phyloP scores from a whole-genome alignment of 192 early-diverging fungal species.

The Coemansia sp. region DNA sequence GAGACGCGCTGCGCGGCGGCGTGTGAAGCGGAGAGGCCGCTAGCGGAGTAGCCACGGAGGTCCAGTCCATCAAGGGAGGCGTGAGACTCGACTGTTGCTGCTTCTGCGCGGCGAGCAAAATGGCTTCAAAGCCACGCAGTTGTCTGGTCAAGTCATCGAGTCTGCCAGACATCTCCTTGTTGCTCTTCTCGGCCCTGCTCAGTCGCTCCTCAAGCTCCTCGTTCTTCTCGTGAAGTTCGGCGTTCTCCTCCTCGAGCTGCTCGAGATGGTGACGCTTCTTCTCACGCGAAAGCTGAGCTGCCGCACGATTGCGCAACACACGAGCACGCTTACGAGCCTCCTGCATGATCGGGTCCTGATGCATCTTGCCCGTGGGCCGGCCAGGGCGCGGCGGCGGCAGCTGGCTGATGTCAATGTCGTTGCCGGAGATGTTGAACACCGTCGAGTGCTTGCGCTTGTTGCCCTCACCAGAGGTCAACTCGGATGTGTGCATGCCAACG shows the following conservation, averaged over 20 bases:
- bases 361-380: constrained; percentile 36
- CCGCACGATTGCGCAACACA: constrained; percentile 89
- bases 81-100: constrained; percentile 19
- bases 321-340: constrained; percentile 65
- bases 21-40: constrained; percentile 30
- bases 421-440: constrained; percentile 18
- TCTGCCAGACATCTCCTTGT: constrained; percentile 31
- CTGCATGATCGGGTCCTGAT: constrained; percentile 53
- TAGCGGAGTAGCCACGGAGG: constrained; percentile 29
- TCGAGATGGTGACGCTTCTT: constrained; percentile 85
- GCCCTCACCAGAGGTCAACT: constrained; percentile 16
- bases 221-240: constrained; percentile 56
- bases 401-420: constrained; percentile 45
- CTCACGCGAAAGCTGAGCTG: constrained; percentile 84
- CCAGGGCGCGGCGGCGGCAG: constrained; percentile 51
- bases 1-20: constrained; percentile 21
- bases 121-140: constrained; percentile 44
- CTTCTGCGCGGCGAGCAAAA: constrained; percentile 36
- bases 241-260: constrained; percentile 78
- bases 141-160: constrained; percentile 49
- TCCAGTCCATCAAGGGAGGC: constrained; percentile 33
- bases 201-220: constrained; percentile 48
- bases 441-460: constrained; percentile 51
- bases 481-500: constrained; percentile 28
- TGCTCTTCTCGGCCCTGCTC: constrained; percentile 38